Base-by-base conservation (phyloP, 148 eudicot species). In the Arbutus unedo region DNA sequence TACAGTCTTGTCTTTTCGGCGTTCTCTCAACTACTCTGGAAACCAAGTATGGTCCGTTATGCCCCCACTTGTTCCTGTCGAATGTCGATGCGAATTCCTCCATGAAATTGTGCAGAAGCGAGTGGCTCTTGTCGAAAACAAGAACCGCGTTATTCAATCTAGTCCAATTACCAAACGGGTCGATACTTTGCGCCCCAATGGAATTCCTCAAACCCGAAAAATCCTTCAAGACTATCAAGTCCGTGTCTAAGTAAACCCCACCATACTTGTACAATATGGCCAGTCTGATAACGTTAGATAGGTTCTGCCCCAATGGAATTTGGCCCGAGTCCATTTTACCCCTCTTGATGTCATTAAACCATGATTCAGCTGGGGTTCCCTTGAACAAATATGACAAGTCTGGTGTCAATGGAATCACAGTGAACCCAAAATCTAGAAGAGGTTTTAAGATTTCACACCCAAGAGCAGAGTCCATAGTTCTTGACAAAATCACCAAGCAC, bases 221-320 rank as follows among this genome's bases (percentile, higher is more conserved):
- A 44, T 87, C 87, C 49, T 90, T 89, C 31, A 93, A 44, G 19
- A 93, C 72, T 45, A 95, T 84, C 53, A 95, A 82, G 82, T 93
- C 97, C 0, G 86, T 88, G 48, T 95, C 98, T 4, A 95, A 14
- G 56, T 93, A 95, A 13, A 92, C 83, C 0, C 98, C 98, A 0
- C 98, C 98, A 6, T 92, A 95, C 57, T 92, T 92, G 85, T 93
- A 92, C n/a, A 95, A 59, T n/a, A 86, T 86, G 7, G 89, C 93
- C 1, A 93, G 86, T n/a, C 98, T 81, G 14, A 93, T 51, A 50
- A 95, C 81, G 38, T 92, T 93, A 0, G 98, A 93, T 16, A 95
- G 81, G 50, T 95, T 93, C 74, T 95, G 98, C 4, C 94, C 86
- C 21, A 93, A 70, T 5, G 98, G 88, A 45, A 93, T 87, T 48